Conservation (phyloP, 768 basidiomycete species). For the Trametes cubensis region DNA sequence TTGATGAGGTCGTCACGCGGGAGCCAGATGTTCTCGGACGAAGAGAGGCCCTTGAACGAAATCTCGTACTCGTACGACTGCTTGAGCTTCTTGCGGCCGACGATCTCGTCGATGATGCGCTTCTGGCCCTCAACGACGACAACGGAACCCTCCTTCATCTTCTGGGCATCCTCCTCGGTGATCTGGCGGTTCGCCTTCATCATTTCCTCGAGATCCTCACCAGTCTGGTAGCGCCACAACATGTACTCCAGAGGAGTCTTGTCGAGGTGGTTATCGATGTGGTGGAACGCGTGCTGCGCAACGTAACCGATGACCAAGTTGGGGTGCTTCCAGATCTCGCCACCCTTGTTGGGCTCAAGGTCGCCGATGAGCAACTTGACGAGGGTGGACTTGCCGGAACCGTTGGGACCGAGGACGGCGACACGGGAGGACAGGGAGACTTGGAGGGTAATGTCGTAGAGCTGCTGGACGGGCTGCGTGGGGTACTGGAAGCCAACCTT, state of each 20-base stretch:
- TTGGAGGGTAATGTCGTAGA: constrained; percentile 94
- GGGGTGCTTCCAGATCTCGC: constrained; percentile 99
- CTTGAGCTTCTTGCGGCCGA: constrained; percentile 94
- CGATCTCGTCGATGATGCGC: constrained; percentile 91
- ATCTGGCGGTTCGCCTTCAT: constrained; percentile 88
- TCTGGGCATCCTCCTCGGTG: constrained; percentile 82
- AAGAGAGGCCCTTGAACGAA: constrained; percentile 91
- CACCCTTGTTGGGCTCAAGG: constrained; percentile 94
- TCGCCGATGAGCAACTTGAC: constrained; percentile 97
- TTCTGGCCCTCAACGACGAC: constrained; percentile 93
- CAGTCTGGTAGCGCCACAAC: constrained; percentile 99
- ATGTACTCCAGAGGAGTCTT: constrained; percentile 99
- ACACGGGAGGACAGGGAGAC: constrained; percentile 98
- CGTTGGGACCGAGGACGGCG: constrained; percentile 97
- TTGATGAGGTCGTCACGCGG: constrained; percentile 96
- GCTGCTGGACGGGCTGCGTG: constrained; percentile 79
- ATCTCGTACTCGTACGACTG: constrained; percentile 99
- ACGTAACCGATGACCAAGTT: constrained; percentile 99
- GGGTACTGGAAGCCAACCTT: constrained; percentile 98
- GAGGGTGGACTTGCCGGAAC: constrained; percentile 96
- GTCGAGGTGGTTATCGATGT: constrained; percentile 97
- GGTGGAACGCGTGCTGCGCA: constrained; percentile 99
- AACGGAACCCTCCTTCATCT: constrained; percentile 94
- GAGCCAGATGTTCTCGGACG: constrained; percentile 98
- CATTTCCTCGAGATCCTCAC: constrained; percentile 98